Conservation (phyloP, 2,329 filamentous ascomycete species). For the Emergomyces africanus region DNA sequence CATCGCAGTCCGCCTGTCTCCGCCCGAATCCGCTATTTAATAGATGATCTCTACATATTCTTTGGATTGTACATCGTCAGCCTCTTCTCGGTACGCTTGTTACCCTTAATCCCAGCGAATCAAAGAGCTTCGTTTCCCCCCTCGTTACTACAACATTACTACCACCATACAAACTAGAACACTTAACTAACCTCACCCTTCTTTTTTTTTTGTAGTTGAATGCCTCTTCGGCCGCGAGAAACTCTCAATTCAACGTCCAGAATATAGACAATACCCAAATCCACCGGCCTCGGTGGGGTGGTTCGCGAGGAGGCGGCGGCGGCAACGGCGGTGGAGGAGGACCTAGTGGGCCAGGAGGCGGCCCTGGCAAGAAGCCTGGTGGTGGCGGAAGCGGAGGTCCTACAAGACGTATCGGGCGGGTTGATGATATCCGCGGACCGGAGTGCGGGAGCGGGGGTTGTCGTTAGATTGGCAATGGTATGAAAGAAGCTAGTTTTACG, state of each 20-base stretch:
- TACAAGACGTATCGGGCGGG: slow-evolving; percentile 30
- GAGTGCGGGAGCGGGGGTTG: slow-evolving; percentile 36
- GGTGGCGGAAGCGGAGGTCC: slow-evolving; percentile 15
- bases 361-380: slow-evolving; percentile 8
- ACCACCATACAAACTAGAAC: not conserved
- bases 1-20: slow-evolving; percentile 31
- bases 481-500: not conserved
- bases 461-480: slow-evolving; percentile 12
- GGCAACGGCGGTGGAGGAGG: slow-evolving; percentile 13
- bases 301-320: slow-evolving; percentile 5
- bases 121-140: not conserved
- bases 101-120: not conserved
- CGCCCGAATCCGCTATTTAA: slow-evolving; percentile 29
- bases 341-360: slow-evolving; percentile 17
- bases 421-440: slow-evolving; percentile 37
- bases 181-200: slow-evolving; percentile 1
- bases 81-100: slow-evolving; percentile 32
- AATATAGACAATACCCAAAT: slow-evolving; percentile 17
- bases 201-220: slow-evolving; percentile 24
- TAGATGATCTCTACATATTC: slow-evolving; percentile 34
- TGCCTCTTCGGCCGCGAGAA: slow-evolving; percentile 33
- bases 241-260: slow-evolving; percentile 33
- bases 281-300: slow-evolving; percentile 9
- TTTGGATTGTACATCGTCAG: slow-evolving; percentile 37
- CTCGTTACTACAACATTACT: not conserved